phyloP scores from a whole-genome alignment of 2,329 filamentous ascomycete genomes.

The Ophiosphaerella korrae region DNA sequence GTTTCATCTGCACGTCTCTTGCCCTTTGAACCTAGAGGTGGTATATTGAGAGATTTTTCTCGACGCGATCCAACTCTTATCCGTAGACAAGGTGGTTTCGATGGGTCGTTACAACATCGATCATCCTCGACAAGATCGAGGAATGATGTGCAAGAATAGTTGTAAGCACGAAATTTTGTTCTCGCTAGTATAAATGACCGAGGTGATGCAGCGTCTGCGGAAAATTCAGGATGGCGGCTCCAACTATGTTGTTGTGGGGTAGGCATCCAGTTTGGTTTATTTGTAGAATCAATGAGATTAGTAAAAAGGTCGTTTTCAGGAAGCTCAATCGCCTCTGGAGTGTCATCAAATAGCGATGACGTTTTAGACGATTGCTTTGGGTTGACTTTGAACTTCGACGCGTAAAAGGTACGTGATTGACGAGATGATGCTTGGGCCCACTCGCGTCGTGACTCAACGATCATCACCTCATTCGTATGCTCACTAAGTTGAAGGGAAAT shows the following conservation, averaged over 20 bases:
- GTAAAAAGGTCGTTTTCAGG: slow-evolving; percentile 38
- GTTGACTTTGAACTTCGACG: slow-evolving; percentile 57
- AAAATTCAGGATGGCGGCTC: slow-evolving; percentile 55
- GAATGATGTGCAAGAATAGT: slow-evolving; percentile 59
- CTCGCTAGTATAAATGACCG: slow-evolving; percentile 58
- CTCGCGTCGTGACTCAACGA: slow-evolving; percentile 72
- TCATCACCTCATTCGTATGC: slow-evolving; percentile 60
- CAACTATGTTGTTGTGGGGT: slow-evolving; percentile 48
- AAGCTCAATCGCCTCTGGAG: slow-evolving; percentile 12
- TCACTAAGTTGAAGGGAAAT: slow-evolving; percentile 68
- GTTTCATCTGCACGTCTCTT: slow-evolving; percentile 7
- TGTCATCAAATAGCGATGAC: slow-evolving; percentile 9
- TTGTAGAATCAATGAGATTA: slow-evolving; percentile 30
- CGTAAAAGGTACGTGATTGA: slow-evolving; percentile 70
- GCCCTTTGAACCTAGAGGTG: slow-evolving; percentile 2
- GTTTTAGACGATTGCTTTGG: slow-evolving; percentile 6
- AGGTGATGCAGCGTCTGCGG: slow-evolving; percentile 51
- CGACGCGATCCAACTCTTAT: slow-evolving; percentile 58
- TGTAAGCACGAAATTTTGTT: slow-evolving; percentile 63
- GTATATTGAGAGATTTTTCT: slow-evolving; percentile 32
- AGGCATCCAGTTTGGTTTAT: slow-evolving; percentile 48
- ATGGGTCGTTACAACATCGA: slow-evolving; percentile 38
- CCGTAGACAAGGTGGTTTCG: slow-evolving; percentile 48
- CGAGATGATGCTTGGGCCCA: slow-evolving; percentile 63
- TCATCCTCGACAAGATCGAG: slow-evolving; percentile 65